A percentile compares a stretch with the other conserved stretches of the same genome.
Evolutionary conservation across 2,329 filamentous ascomycete genomes (phyloP).

Genomic region (Metarhizium guizhouense): DNA sequence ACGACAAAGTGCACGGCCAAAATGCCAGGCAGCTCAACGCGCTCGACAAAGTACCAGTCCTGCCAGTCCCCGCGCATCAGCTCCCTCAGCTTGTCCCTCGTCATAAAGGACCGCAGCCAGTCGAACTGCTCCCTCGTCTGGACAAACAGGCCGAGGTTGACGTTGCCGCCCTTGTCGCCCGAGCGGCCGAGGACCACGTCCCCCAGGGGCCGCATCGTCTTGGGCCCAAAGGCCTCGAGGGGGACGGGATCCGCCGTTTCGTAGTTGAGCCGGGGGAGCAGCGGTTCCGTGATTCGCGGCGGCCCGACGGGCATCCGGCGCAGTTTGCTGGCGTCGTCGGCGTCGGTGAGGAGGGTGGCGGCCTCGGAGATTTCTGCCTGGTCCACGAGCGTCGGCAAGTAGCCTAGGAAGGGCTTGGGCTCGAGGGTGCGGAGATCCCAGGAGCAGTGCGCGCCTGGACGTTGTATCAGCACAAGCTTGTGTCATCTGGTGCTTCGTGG

Average conservation of each 20-base stretch:
- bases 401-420: slow-evolving; percentile 13
- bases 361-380: slow-evolving; percentile 23
- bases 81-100: slow-evolving; percentile 23
- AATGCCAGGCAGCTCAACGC: slow-evolving; percentile 37
- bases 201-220: slow-evolving; percentile 16
- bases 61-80: slow-evolving; percentile 26
- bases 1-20: slow-evolving; percentile 41
- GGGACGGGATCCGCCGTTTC: slow-evolving; percentile 10
- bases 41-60: slow-evolving; percentile 27
- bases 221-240: slow-evolving; percentile 11
- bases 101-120: slow-evolving; percentile 35
- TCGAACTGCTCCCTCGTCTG: slow-evolving; percentile 33
- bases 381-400: slow-evolving; percentile 15
- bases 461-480: not conserved
- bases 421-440: slow-evolving; percentile 32
- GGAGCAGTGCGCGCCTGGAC: slow-evolving; percentile 30
- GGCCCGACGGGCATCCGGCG: slow-evolving; percentile 9
- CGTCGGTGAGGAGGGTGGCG: slow-evolving; percentile 10
- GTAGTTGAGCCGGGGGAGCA: slow-evolving; percentile 12
- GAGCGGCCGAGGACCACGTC: slow-evolving; percentile 21
- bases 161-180: slow-evolving; percentile 33
- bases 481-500: not conserved
- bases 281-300: slow-evolving; percentile 10
- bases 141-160: slow-evolving; percentile 37
- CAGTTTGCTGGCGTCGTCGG: not conserved